Conservation (phyloP, 257 asterid genomes). For the Solanum bulbocastanum region DNA sequence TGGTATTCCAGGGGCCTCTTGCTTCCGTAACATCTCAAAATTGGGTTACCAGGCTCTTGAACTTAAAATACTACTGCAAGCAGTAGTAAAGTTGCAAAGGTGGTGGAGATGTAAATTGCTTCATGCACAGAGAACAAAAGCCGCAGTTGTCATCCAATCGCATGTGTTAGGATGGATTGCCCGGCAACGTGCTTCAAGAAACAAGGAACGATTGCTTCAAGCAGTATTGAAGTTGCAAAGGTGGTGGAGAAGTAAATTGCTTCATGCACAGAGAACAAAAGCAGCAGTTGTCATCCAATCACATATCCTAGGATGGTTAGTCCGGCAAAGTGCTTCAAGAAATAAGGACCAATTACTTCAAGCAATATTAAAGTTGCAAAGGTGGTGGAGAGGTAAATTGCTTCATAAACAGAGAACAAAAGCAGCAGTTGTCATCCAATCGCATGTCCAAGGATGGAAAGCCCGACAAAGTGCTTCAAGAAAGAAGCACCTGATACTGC, state of each 20-base stretch:
- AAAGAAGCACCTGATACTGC: constrained; percentile 22
- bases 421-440: constrained; percentile 59
- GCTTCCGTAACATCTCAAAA: constrained; percentile 17
- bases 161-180: constrained; percentile 57
- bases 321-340: constrained; percentile 30
- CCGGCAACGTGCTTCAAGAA: constrained; percentile 30
- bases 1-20: constrained; percentile 39
- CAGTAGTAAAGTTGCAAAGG: constrained; percentile 64
- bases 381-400: constrained; percentile 65
- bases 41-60: constrained; percentile 22
- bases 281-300: constrained; percentile 65
- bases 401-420: constrained; percentile 22
- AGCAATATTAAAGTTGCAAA: constrained; percentile 52
- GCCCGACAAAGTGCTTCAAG: constrained; percentile 34
- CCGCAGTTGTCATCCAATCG: constrained; percentile 59
- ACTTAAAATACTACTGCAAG: constrained; percentile 31
- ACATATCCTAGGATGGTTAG: constrained; percentile 53
- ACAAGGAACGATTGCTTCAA: constrained; percentile 19
- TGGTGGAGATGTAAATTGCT: constrained; percentile 60
- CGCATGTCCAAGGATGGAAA: constrained; percentile 53
- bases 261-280: constrained; percentile 18
- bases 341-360: constrained; percentile 14
- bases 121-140: constrained; percentile 23
- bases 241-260: constrained; percentile 65
- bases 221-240: constrained; percentile 56